Evolutionary conservation across 208 protist species (phyloP).

Genomic region (Trypanosoma avium): DNA sequence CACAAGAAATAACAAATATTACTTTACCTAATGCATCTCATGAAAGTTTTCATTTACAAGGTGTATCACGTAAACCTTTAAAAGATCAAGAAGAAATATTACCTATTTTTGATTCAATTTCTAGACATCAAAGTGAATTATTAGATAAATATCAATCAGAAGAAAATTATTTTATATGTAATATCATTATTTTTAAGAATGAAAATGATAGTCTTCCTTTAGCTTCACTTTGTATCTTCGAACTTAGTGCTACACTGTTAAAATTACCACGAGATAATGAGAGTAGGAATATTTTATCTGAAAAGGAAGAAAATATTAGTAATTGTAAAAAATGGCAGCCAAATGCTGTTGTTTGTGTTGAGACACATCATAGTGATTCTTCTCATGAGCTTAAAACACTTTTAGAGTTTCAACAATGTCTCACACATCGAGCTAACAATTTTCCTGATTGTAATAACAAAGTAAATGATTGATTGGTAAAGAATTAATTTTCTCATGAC

Average conservation of each 20-base stretch:
- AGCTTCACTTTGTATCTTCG: slow-evolving; percentile 15
- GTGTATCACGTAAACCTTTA: background rate
- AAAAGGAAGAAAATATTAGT: background rate
- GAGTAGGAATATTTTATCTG: background rate
- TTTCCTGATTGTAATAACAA: background rate
- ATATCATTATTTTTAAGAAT: slow-evolving; percentile 2
- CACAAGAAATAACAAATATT: background rate
- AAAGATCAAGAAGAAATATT: background rate
- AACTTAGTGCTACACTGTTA: background rate
- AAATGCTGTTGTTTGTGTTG: slow-evolving; percentile 2
- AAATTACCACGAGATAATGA: background rate
- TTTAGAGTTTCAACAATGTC: background rate
- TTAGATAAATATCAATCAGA: background rate
- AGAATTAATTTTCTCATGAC: background rate
- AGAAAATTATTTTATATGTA: background rate
- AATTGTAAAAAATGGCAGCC: background rate
- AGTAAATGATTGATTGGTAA: background rate
- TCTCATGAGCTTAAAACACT: background rate
- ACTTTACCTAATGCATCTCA: background rate
- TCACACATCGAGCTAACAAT: no score
- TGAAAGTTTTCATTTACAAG: background rate
- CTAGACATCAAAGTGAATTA: background rate
- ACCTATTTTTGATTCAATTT: background rate
- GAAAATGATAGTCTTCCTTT: background rate
- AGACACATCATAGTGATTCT: background rate